phyloP scores from a whole-genome alignment of 768 basidiomycete genomes.

The Tephrocybe sp. region DNA sequence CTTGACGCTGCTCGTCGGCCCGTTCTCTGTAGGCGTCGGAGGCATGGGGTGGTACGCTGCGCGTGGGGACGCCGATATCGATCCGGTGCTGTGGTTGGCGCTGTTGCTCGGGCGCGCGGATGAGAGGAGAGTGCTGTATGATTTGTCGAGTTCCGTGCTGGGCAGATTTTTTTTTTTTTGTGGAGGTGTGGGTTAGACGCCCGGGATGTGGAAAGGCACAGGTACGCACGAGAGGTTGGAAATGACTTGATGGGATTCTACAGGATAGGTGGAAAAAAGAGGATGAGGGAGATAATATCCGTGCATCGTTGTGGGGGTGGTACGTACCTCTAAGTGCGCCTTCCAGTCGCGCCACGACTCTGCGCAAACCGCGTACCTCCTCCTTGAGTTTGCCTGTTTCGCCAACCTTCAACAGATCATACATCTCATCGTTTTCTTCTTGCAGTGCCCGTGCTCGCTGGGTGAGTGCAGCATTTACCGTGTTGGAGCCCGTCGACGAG shows the following conservation, averaged over 20 bases:
- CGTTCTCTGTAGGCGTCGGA: conserved; percentile 21
- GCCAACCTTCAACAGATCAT: conserved; percentile 67
- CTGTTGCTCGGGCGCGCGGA: conserved; percentile 39
- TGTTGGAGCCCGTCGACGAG: conserved; percentile 41
- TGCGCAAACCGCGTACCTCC: conserved; percentile 69
- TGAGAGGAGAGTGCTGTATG: conserved; percentile 61
- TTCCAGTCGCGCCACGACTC: conserved; percentile 69
- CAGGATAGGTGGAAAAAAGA: conserved; percentile 11
- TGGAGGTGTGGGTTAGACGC: conserved; percentile 20
- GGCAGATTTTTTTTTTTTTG: neutral
- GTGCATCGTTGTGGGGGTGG: neutral
- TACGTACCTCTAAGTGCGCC: conserved; percentile 69
- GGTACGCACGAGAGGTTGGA: conserved; percentile 66
- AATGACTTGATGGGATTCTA: conserved; percentile 81
- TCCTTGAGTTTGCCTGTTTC: conserved; percentile 84
- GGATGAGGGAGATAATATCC: neutral
- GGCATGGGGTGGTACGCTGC: conserved; percentile 39
- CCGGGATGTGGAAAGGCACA: conserved; percentile 14
- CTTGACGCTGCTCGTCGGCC: conserved; percentile 42
- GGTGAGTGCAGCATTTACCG: conserved; percentile 71
- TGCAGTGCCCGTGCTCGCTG: conserved; percentile 74
- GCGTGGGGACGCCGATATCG: conserved; percentile 48
- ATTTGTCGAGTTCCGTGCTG: conserved; percentile 78
- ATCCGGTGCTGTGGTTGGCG: conserved; percentile 32
- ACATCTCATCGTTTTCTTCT: conserved; percentile 87